Evolutionary conservation across 2,329 filamentous ascomycete genomes (phyloP), one percentile per base, ranked within the genome.

Genomic region (Colletotrichum orchidophilum): DNA sequence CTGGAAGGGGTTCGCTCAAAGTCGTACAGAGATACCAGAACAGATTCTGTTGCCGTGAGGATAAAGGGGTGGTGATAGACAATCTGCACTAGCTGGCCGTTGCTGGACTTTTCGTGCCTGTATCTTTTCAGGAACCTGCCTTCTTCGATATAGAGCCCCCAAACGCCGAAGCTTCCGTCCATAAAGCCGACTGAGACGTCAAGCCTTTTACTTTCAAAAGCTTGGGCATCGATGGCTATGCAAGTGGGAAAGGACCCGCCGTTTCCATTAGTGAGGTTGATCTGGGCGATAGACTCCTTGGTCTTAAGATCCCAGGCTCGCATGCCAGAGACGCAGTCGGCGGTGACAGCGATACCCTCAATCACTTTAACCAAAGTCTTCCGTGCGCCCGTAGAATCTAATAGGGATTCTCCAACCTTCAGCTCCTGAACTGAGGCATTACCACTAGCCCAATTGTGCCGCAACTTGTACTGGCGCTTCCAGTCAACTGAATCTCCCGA

Each of bases 371-470:
- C 93, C 7, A 98, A 83, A 46, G 95, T 93, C 84, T 79, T 91
- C 78, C 64, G 73, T n/a, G 66, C 72, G 50, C 58, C 72, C n/a
- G 8, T 76, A 75, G 21, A 69, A 57, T 35, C 77, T 67, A 73
- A 83, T 63, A 86, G 83, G 11, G 71, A 63, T 49, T 77, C 76
- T 49, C 76, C 76, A 27, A 94, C 87, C 54, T 91, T 86, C 33
- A 98, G 88, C 80, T 97, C 93, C 42, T 93, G 91, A 13, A 97
- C 90, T 46, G 90, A 92, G 76, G 94, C 97, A 75, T 89, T 91
- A 0, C 96, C 96, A 73, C 87, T 90, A 1, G 93, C 89, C 96
- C 96, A 98, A 82, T 98, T 98, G 79, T 97, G 93, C 55, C 94
- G 88, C 60, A 98, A 85, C 77, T 92, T 94, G 81, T 97, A 98